Conservation (phyloP, 129 eudicot species). For the Apium graveolens region DNA sequence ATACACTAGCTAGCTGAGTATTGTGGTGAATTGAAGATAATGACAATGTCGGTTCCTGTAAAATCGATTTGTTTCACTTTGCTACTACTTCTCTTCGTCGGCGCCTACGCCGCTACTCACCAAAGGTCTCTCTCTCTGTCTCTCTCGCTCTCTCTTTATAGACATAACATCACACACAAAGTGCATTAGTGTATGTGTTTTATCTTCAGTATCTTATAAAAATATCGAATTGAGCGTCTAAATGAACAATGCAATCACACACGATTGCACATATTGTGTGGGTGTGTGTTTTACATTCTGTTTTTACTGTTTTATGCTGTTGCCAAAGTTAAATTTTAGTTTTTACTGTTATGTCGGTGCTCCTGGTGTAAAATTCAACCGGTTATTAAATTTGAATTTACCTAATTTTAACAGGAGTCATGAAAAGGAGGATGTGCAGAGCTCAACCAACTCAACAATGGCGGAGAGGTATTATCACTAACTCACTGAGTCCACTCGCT, state of each 20-base stretch:
- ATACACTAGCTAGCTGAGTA: background rate
- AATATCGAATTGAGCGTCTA: background rate
- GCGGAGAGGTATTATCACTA: conserved; percentile 22
- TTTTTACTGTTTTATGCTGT: background rate
- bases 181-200: background rate
- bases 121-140: conserved; percentile 5
- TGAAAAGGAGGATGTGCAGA: conserved; percentile 46
- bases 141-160: background rate
- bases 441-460: conserved; percentile 65
- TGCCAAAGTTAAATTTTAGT: background rate
- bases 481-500: conserved; percentile 25
- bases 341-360: background rate
- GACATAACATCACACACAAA: background rate
- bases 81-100: conserved; percentile 27
- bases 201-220: background rate
- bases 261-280: background rate
- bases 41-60: conserved; percentile 20
- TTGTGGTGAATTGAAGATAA: background rate
- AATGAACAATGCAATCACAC: background rate
- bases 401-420: conserved; percentile 27
- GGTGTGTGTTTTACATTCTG: background rate
- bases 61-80: conserved; percentile 12
- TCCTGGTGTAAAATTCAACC: background rate
- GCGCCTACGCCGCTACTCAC: conserved; percentile 11
- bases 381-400: background rate